Conservation (phyloP, 768 basidiomycete genomes). For the Phylloporus scabripes region DNA sequence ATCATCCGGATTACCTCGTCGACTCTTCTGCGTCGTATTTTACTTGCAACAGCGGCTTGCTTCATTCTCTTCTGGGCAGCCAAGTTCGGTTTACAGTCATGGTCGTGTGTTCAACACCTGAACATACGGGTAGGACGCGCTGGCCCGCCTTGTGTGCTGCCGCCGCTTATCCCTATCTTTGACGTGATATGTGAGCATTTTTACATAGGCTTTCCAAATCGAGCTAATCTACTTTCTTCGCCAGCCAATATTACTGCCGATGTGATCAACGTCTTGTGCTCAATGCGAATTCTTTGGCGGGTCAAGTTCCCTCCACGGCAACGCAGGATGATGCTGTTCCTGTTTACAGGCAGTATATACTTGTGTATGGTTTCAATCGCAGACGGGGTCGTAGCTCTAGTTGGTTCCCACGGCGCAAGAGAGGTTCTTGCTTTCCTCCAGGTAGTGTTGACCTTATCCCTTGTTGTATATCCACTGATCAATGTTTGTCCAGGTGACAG, state of each 20-base stretch:
- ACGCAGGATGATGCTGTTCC: conserved; percentile 12
- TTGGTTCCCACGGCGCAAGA: background rate
- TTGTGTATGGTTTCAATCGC: conserved; percentile 3
- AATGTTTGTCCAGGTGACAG: background rate
- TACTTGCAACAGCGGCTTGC: background rate
- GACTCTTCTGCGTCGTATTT: background rate
- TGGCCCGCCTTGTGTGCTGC: background rate
- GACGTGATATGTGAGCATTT: conserved; percentile 3
- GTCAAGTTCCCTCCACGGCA: conserved; percentile 13
- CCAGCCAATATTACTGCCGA: conserved; percentile 9
- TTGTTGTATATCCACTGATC: background rate
- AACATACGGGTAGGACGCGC: background rate
- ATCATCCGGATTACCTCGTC: conserved; percentile 7
- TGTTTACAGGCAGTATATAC: conserved; percentile 11
- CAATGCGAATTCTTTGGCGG: conserved; percentile 14
- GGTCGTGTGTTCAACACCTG: conserved; percentile 3
- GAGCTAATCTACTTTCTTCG: background rate
- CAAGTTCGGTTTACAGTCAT: background rate
- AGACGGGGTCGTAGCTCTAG: background rate
- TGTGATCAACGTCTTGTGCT: background rate
- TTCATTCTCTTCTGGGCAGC: conserved; percentile 7
- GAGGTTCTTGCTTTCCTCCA: background rate
- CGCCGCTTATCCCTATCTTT: conserved; percentile 3
- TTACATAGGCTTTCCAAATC: too few relatives aligned
- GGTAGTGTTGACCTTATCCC: background rate